phyloP scores from a whole-genome alignment of 768 basidiomycete species.

The Hypholoma sublateritium region DNA sequence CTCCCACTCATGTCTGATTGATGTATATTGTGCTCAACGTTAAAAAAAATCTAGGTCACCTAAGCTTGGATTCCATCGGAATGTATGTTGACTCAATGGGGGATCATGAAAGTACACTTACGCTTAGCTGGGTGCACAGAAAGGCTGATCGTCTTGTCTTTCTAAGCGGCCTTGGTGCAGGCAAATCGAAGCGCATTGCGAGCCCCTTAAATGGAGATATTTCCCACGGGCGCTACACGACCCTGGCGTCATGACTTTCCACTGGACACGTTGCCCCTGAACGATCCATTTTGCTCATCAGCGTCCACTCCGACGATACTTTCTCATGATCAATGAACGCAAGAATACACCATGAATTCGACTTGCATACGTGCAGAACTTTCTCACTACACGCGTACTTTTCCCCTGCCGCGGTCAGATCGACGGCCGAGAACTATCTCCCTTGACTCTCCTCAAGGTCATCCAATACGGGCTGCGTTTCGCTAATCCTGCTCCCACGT shows the following conservation, averaged over 20 bases:
- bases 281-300: constrained; percentile 14
- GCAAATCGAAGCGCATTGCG: too few species aligned
- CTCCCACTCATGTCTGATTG: too few species aligned
- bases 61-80: too few species aligned
- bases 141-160: too few species aligned
- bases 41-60: too few species aligned
- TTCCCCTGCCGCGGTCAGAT: constrained; percentile 14
- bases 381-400: constrained; percentile 6
- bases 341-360: constrained; percentile 10
- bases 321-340: constrained; percentile 25
- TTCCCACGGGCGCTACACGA: constrained; percentile 13
- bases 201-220: background rate
- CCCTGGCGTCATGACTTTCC: constrained; percentile 14
- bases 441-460: constrained; percentile 14
- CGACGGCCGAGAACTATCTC: constrained; percentile 18
- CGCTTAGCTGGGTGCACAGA: too few species aligned
- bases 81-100: too few species aligned
- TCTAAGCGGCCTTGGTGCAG: too few species aligned
- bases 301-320: constrained; percentile 15
- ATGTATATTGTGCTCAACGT: too few species aligned
- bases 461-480: constrained; percentile 15
- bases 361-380: constrained; percentile 8
- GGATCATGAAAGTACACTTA: too few species aligned
- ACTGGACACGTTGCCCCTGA: constrained; percentile 18
- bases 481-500: constrained; percentile 21